Percentiles rank a stretch among this genome's conserved stretches.
Conservation (phyloP, 2,329 filamentous ascomycete genomes). For the Cladosporium oxysporum region DNA sequence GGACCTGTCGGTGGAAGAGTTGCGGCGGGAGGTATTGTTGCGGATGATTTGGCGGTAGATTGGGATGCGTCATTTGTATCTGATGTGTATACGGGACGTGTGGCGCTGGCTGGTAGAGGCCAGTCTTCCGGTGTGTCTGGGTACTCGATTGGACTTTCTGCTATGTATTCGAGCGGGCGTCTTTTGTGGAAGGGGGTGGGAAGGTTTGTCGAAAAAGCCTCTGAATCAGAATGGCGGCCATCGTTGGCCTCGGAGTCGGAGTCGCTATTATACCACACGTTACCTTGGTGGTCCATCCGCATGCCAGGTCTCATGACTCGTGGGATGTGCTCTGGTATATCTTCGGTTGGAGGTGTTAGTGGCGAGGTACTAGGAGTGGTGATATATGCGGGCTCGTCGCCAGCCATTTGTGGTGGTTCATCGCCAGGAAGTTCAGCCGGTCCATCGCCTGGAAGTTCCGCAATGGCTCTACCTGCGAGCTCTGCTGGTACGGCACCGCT, state of each 20-base stretch:
- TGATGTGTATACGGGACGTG: neutral
- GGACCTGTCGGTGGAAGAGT: neutral
- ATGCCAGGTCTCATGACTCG: slow-evolving; percentile 6
- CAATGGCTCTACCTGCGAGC: slow-evolving; percentile 16
- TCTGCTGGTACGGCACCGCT: slow-evolving; percentile 16
- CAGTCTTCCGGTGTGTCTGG: slow-evolving; percentile 16
- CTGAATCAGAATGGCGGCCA: neutral
- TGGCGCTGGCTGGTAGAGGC: slow-evolving; percentile 3
- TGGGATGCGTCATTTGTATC: neutral
- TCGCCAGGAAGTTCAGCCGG: slow-evolving; percentile 12
- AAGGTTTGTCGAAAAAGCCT: neutral
- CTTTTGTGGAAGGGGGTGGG: slow-evolving; percentile 8
- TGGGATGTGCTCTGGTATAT: neutral
- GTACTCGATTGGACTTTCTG: slow-evolving; percentile 15
- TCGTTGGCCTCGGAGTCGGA: slow-evolving; percentile 3
- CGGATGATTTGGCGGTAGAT: neutral
- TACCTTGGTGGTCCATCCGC: slow-evolving; percentile 5
- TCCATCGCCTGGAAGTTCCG: slow-evolving; percentile 14
- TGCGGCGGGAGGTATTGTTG: neutral
- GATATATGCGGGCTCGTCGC: slow-evolving; percentile 14
- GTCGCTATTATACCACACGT: slow-evolving; percentile 17
- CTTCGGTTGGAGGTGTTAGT: slow-evolving; percentile 15
- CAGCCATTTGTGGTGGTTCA: slow-evolving; percentile 18
- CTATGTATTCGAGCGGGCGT: slow-evolving; percentile 11
- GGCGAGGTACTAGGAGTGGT: slow-evolving; percentile 14